Conservation (phyloP, 1,284 basidiomycete species). For the Apiotrichum gracile region DNA sequence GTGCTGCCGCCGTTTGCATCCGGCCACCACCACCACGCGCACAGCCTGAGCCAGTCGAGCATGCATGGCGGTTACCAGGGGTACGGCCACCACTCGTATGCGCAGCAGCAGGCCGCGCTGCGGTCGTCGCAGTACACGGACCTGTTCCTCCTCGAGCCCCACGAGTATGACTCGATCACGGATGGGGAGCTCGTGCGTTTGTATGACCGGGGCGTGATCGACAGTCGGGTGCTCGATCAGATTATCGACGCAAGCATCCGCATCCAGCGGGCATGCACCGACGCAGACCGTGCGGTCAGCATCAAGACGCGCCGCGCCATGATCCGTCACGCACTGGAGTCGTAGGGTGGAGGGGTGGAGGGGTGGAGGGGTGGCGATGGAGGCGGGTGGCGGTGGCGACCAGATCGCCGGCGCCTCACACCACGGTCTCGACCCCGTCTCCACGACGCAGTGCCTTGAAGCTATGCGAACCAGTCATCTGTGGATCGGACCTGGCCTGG, state of each 20-base stretch:
- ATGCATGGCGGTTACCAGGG: background rate
- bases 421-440: too few relatives aligned
- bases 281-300: conserved; percentile 16
- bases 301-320: conserved; percentile 21
- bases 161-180: conserved; percentile 21
- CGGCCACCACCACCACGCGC: background rate
- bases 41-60: background rate
- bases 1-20: background rate
- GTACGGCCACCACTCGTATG: background rate
- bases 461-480: too few relatives aligned
- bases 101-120: background rate
- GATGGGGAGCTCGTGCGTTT: conserved; percentile 20
- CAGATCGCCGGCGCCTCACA: background rate
- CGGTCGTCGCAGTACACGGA: conserved; percentile 15
- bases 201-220: conserved; percentile 17
- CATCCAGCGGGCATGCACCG: conserved; percentile 19
- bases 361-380: background rate
- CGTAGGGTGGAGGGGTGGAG: background rate
- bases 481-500: too few relatives aligned
- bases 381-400: too few relatives aligned
- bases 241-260: conserved; percentile 19
- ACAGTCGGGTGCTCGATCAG: conserved; percentile 15
- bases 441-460: too few relatives aligned
- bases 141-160: conserved; percentile 18
- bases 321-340: conserved; percentile 19